Evolutionary conservation across 305 asterid genomes (phyloP), one percentile per base, ranked within the genome.

Genomic region (Fraxinus latifolia): DNA sequence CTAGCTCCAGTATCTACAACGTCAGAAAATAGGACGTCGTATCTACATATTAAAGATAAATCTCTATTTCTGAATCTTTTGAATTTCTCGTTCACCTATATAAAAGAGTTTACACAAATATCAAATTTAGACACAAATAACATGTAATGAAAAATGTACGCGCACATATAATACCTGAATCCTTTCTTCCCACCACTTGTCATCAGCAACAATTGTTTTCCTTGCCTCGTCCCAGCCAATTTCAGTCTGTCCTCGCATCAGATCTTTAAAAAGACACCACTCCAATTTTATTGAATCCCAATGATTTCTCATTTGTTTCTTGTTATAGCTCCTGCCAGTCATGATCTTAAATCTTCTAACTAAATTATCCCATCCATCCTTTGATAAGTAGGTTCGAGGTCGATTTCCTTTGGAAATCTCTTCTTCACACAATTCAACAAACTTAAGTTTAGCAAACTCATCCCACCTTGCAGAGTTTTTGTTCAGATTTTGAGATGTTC

Each of bases 111-210:
- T 27, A 25, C 34, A 27, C 70, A 65, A 27, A 65, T 25, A 65
- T 65, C 73, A 65, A 9, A 25, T 65, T 65, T 6, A 65, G 34
- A 65, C 7, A 65, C 36, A 65, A 65, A 65, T 65, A 25, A 23
- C n/a, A 11, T 65, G 73, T 25, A 23, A 11, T 25, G 73, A 65
- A 65, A 27, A 23, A 25, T 65, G 73, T 65, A 11, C 36, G 5
- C 7, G 34, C n/a, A 27, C 17, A 11, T 25, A 25, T 27, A 65
- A 39, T 76, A 76, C 79, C 79, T 25, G 39, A 76, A 76, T 76
- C 58, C 62, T 47, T 47, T 33, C 68, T 19, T 75, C 79, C 79
- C 79, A 75, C 79, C 79, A 75, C 29, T 75, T 53, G 55, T 75
- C 70, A 60, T 60, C 31, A n/a, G 36, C 36, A 19, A 75, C 50